Evolutionary conservation across 306 rosid species (phyloP).

Genomic region (Bauhinia variegata): DNA sequence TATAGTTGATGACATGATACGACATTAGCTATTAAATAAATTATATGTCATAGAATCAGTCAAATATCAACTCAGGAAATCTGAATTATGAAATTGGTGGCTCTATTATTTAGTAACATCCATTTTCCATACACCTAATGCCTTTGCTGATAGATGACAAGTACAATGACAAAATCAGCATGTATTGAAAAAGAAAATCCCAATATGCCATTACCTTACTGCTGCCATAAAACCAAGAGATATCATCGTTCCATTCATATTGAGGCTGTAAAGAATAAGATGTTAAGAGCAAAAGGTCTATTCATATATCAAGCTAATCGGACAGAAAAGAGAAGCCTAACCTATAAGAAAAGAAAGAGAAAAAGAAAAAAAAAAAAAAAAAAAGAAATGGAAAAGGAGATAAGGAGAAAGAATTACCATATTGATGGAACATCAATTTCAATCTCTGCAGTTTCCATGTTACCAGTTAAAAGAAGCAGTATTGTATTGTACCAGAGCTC

Average conservation of each 20-base stretch:
- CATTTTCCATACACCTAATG: neutral
- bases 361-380: too few species aligned
- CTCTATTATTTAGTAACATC: neutral
- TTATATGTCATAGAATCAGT: too few species aligned
- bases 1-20: too few species aligned
- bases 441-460: slow-evolving; percentile 53
- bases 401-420: slow-evolving; percentile 43
- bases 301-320: slow-evolving; percentile 6
- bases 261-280: slow-evolving; percentile 45
- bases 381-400: neutral
- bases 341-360: too few species aligned
- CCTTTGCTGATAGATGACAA: neutral
- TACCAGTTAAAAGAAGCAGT: slow-evolving; percentile 54
- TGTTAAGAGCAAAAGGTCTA: neutral
- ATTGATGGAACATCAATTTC: slow-evolving; percentile 58
- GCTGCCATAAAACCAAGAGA: slow-evolving; percentile 57
- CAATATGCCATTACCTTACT: slow-evolving; percentile 44
- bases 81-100: neutral
- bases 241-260: slow-evolving; percentile 63
- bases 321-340: slow-evolving; percentile 2
- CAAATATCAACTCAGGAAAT: too few species aligned
- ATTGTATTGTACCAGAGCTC: slow-evolving; percentile 62
- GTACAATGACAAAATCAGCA: neutral
- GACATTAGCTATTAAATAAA: too few species aligned
- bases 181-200: too few species aligned